Evolutionary conservation across 306 rosid species (phyloP).

Genomic region (Ormosia emarginata): DNA sequence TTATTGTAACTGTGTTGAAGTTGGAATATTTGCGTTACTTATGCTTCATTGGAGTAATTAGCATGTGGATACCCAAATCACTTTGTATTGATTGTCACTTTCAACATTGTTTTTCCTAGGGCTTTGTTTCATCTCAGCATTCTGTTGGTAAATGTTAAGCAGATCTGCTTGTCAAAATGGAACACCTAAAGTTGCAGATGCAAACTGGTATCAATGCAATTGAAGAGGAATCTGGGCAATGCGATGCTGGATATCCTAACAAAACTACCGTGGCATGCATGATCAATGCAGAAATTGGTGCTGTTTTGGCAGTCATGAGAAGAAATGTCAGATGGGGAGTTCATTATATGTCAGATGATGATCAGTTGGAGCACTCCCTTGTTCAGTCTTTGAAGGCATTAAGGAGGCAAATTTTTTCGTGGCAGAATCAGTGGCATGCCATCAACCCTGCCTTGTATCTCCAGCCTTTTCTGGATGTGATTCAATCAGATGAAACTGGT

Average conservation of each 20-base stretch:
- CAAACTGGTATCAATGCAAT: conserved; percentile 53
- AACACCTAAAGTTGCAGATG: conserved; percentile 57
- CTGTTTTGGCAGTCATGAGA: conserved; percentile 96
- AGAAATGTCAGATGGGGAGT: conserved; percentile 98
- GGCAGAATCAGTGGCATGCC: conserved; percentile 82
- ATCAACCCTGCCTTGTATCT: conserved; percentile 79
- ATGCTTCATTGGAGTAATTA: background rate
- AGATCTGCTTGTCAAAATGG: conserved; percentile 55
- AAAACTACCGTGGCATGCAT: conserved; percentile 80
- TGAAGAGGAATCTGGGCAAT: conserved; percentile 73
- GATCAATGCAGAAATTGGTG: conserved; percentile 93
- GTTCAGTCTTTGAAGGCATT: conserved; percentile 80
- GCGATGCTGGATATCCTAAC: conserved; percentile 43
- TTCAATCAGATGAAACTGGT: conserved; percentile 93
- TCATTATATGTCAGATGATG: conserved; percentile 86
- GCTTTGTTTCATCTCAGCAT: conserved; percentile 23
- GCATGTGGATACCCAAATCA: conserved; percentile 2
- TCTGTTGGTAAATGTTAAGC: conserved; percentile 16
- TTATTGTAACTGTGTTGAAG: background rate
- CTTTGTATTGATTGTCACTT: conserved; percentile 16
- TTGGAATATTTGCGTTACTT: conserved; percentile 6
- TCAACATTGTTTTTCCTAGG: conserved; percentile 7
- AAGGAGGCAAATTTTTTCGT: conserved; percentile 74
- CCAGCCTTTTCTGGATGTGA: conserved; percentile 91
- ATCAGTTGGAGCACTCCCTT: conserved; percentile 84